Base-by-base conservation (phyloP, 208 protist genomes). In the Crithidia acanthocephali region DNA sequence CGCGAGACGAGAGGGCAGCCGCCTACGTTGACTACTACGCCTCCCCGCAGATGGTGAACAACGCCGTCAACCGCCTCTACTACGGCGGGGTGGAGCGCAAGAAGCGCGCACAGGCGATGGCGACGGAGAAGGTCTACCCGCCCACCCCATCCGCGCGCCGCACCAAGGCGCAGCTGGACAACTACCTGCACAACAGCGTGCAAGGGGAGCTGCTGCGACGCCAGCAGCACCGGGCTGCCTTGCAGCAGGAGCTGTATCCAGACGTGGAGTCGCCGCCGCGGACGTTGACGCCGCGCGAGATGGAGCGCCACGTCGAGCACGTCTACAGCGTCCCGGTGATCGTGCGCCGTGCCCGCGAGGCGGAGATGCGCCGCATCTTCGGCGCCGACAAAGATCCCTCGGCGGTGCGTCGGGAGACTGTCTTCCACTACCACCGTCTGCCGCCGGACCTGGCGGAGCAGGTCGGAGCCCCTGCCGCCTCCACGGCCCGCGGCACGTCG, bases 11-110 rank as follows among this genome's bases (percentile, higher is more conserved):
- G 68, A 72, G 84, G 67, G 90, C 87, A 3, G 90, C 90, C 23
- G 71, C 70, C 28, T 93, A 76, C 50, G 80, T 95, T 6, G 78
- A 92, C 40, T 93, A 92, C 76, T 95, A 87, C 72, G 90, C 86
- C 37, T 93, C 87, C 16, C 52, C 67, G 3, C 73, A 73, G 16
- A 95, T 95, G 90, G 71, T 87, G 56, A 59, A 74, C 47, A 81
- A 84, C 66, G 86, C 90, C n/a, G 88, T 93, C 22, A 64, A 87
- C 27, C 87, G 90, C 1, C 82, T 95, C 20, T 90, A 95, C 64
- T 68, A 79, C 47, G 75, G 74, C 47, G 81, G 83, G 9, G 59
- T 92, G 7, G 75, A 75, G 51, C 71, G 76, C 32, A 74, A 79
- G 62, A 71, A 82, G 67, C 79, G 76, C 45, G 78, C 86, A 22